phyloP scores from a whole-genome alignment of 768 basidiomycete species.

The Leccinellum rugosiceps region DNA sequence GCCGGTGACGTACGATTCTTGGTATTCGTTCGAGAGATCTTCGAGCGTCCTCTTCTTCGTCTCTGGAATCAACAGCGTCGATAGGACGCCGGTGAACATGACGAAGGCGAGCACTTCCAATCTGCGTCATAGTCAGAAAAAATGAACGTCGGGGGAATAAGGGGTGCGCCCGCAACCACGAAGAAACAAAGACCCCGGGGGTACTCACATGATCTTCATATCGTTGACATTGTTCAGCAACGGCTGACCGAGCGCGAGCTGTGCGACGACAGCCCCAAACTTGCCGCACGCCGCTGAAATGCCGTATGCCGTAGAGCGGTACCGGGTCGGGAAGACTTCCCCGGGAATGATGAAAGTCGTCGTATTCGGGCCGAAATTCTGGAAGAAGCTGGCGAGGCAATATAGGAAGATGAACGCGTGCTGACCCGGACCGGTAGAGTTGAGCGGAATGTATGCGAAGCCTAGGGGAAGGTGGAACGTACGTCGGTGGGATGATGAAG shows the following conservation, averaged over 20 bases:
- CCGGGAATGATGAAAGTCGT: slow-evolving; percentile 75
- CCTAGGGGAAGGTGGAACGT: not conserved
- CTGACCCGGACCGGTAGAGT: slow-evolving; percentile 53
- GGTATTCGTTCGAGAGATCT: slow-evolving; percentile 68
- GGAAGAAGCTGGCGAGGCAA: slow-evolving; percentile 17
- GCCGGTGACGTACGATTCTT: slow-evolving; percentile 52
- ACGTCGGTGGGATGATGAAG: not conserved
- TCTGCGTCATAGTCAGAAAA: slow-evolving; percentile 30
- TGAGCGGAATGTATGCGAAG: slow-evolving; percentile 1
- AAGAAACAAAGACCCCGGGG: not conserved
- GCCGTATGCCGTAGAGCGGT: slow-evolving; percentile 73
- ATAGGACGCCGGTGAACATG: slow-evolving; percentile 82
- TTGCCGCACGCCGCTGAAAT: slow-evolving; percentile 74
- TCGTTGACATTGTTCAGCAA: slow-evolving; percentile 53
- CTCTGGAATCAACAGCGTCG: slow-evolving; percentile 80
- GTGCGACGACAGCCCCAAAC: slow-evolving; percentile 71
- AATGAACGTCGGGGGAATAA: not conserved
- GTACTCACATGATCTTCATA: slow-evolving; percentile 63
- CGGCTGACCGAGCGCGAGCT: slow-evolving; percentile 67
- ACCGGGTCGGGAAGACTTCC: slow-evolving; percentile 76
- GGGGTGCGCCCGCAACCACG: not conserved
- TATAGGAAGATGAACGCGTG: slow-evolving; percentile 42
- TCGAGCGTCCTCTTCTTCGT: slow-evolving; percentile 66
- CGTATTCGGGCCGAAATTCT: slow-evolving; percentile 36
- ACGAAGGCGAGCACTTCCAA: slow-evolving; percentile 77